Conservation (phyloP, 2,329 filamentous ascomycete species). For the Xylariaceae sp. region DNA sequence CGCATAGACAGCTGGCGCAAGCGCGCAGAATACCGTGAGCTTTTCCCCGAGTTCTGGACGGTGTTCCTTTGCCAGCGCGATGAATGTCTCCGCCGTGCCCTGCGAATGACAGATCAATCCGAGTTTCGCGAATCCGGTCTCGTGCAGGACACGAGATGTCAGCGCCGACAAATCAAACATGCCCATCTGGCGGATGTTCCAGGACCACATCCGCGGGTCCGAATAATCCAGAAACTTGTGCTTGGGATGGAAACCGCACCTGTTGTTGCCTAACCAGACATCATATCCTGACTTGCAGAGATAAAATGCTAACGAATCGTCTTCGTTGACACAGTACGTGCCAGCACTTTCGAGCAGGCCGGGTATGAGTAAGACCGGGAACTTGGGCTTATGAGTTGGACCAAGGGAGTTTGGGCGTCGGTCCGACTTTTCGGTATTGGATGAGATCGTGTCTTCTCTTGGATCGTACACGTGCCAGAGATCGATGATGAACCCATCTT, state of each 20-base stretch:
- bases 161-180: slow-evolving; percentile 81
- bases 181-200: slow-evolving; percentile 94
- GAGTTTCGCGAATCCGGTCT: slow-evolving; percentile 79
- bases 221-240: slow-evolving; percentile 64
- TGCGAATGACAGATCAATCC: slow-evolving; percentile 85
- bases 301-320: slow-evolving; percentile 84
- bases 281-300: slow-evolving; percentile 90
- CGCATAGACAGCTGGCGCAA: slow-evolving; percentile 86
- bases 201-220: slow-evolving; percentile 92
- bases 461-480: slow-evolving; percentile 90
- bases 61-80: slow-evolving; percentile 85
- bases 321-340: slow-evolving; percentile 85
- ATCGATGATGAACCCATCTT: slow-evolving; percentile 86
- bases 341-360: slow-evolving; percentile 83
- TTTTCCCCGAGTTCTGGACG: slow-evolving; percentile 76
- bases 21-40: slow-evolving; percentile 82
- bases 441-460: slow-evolving; percentile 56
- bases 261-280: slow-evolving; percentile 92
- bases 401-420: slow-evolving; percentile 60
- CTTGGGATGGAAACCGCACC: slow-evolving; percentile 76
- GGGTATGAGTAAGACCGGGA: slow-evolving; percentile 82
- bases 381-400: slow-evolving; percentile 51
- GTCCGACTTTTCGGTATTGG: slow-evolving; percentile 44
- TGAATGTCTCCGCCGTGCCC: slow-evolving; percentile 82
- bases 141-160: slow-evolving; percentile 68